These are phyloP conservation scores for Symbiodinium pilosum DNA, from an alignment of 73 alveolate genomes.

Conservation along the genomic window DNA sequence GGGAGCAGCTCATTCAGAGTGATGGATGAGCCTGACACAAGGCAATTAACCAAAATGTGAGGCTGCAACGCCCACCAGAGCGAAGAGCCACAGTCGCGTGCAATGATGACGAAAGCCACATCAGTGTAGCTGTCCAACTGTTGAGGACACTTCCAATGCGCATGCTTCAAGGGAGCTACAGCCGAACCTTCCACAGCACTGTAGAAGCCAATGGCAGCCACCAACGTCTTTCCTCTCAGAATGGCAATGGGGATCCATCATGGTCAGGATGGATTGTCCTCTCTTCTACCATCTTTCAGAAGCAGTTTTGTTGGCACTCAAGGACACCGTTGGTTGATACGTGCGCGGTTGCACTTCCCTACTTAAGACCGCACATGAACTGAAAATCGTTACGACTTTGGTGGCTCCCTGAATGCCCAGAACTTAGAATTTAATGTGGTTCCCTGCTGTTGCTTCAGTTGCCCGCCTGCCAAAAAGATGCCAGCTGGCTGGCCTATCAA, in stretches of 20 bases:
- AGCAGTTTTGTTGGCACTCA: too few relatives aligned
- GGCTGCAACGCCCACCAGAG: slow-evolving; percentile 67
- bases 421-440: too few relatives aligned
- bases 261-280: too few relatives aligned
- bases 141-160: background rate
- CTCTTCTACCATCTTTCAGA: too few relatives aligned
- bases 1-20: background rate
- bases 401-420: too few relatives aligned
- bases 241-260: too few relatives aligned
- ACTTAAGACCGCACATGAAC: too few relatives aligned
- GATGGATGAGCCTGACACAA: background rate
- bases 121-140: slow-evolving; percentile 94
- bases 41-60: too few relatives aligned
- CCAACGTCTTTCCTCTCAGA: slow-evolving; percentile 23
- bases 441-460: too few relatives aligned
- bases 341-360: too few relatives aligned
- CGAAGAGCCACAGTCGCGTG: slow-evolving; percentile 94
- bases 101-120: slow-evolving; percentile 84
- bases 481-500: background rate
- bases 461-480: background rate
- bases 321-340: too few relatives aligned
- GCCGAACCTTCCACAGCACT: slow-evolving; percentile 75
- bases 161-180: background rate
- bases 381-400: too few relatives aligned
- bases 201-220: slow-evolving; percentile 85